Evolutionary conservation across 148 eudicot genomes (phyloP).

Genomic region (Camellia japonica): DNA sequence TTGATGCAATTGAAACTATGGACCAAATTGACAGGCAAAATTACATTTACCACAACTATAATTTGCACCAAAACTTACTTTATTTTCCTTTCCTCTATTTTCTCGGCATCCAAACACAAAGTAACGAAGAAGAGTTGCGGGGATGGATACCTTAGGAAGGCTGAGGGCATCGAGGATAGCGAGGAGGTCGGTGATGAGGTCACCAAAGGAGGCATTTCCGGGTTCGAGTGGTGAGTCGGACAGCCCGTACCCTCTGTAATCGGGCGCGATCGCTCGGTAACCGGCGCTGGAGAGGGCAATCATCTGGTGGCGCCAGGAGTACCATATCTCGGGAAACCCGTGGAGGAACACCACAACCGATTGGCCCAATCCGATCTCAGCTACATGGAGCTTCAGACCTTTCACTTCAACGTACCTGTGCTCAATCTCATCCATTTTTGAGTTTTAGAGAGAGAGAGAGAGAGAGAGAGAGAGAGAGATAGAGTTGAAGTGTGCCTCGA

Average conservation of each 20-base stretch:
- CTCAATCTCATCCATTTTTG: too few relatives aligned
- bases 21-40: not conserved
- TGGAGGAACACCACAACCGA: too few relatives aligned
- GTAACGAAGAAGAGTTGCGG: not conserved
- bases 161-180: slow-evolving; percentile 35
- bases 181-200: slow-evolving; percentile 34
- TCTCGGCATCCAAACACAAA: not conserved
- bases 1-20: not conserved
- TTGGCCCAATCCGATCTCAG: too few relatives aligned
- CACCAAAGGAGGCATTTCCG: slow-evolving; percentile 34
- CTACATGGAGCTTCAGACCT: too few relatives aligned
- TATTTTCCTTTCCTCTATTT: not conserved
- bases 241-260: slow-evolving; percentile 25
- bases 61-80: not conserved
- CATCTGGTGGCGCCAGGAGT: too few relatives aligned
- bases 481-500: too few relatives aligned
- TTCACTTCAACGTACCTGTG: too few relatives aligned
- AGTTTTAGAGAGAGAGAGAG: not conserved
- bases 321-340: too few relatives aligned
- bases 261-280: too few relatives aligned
- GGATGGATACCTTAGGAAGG: slow-evolving; percentile 33
- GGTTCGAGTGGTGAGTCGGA: slow-evolving; percentile 51
- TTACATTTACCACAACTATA: not conserved
- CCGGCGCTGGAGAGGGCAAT: too few relatives aligned
- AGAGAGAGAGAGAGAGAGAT: too few relatives aligned